Conservation (phyloP, 352 stramenopile species). For the Phytophthora brassicae region DNA sequence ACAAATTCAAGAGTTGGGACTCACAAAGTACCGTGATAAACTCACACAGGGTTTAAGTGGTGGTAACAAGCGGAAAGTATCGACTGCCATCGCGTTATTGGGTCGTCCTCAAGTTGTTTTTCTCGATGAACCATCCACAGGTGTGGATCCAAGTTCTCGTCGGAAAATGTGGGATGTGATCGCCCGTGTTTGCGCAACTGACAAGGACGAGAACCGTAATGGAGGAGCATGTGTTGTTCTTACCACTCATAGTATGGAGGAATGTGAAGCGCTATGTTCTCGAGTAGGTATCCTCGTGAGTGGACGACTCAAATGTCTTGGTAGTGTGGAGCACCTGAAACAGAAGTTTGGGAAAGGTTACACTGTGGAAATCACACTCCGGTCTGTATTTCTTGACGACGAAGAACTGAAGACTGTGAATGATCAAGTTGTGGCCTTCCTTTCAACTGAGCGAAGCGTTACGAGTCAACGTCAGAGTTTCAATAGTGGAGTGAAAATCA, state of each 20-base stretch:
- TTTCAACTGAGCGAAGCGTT: slow-evolving; percentile 9
- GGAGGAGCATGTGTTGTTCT: slow-evolving; percentile 53
- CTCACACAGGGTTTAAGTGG: slow-evolving; percentile 40
- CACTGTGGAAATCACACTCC: slow-evolving; percentile 83
- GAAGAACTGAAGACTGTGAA: slow-evolving; percentile 13
- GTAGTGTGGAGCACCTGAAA: slow-evolving; percentile 94
- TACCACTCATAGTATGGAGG: slow-evolving; percentile 84
- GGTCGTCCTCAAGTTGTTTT: slow-evolving; percentile 91
- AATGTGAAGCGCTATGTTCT: slow-evolving; percentile 74
- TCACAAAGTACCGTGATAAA: slow-evolving; percentile 63
- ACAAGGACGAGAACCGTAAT: slow-evolving; percentile 82
- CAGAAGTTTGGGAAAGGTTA: slow-evolving; percentile 95
- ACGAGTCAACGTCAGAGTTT: slow-evolving; percentile 22
- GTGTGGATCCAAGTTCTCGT: slow-evolving; percentile 91
- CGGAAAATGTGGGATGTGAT: slow-evolving; percentile 95
- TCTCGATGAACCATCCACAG: slow-evolving; percentile 95
- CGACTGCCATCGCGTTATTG: slow-evolving; percentile 94
- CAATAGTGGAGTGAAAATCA: slow-evolving; percentile 18
- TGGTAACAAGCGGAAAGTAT: slow-evolving; percentile 94
- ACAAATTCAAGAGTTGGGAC: slow-evolving; percentile 57
- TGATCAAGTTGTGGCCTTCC: slow-evolving; percentile 15
- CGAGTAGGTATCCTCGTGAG: slow-evolving; percentile 73
- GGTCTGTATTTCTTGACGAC: slow-evolving; percentile 9
- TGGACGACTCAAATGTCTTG: slow-evolving; percentile 71
- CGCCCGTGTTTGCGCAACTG: slow-evolving; percentile 51